Conservation (phyloP, 139 green algal species). For the Mesotaenium endlicherianum region DNA sequence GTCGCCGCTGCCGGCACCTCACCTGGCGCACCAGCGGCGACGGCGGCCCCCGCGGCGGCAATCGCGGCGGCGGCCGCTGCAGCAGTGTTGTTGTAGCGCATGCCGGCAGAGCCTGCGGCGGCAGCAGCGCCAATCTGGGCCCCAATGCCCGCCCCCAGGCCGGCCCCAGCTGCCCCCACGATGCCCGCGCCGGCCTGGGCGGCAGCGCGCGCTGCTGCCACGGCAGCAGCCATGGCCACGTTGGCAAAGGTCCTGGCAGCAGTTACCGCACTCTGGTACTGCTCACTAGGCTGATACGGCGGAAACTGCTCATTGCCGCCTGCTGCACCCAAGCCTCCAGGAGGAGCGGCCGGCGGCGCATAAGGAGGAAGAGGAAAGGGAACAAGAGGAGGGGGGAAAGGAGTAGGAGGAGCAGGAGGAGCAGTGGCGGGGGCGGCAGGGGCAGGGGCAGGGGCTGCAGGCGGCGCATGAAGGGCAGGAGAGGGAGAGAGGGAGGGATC, state of each 20-base stretch:
- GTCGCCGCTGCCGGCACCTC: not conserved
- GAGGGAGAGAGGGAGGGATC: no score
- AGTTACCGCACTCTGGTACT: not conserved
- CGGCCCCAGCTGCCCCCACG: not conserved
- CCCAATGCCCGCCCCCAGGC: slow-evolving; percentile 1
- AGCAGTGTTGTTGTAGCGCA: not conserved
- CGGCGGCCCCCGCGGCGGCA: not conserved
- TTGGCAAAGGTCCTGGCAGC: not conserved
- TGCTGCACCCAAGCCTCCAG: not conserved
- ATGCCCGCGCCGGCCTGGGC: slow-evolving; percentile 1
- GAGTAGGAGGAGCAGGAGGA: not conserved
- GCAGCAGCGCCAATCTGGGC: slow-evolving; percentile 22
- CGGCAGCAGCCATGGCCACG: slow-evolving; percentile 10
- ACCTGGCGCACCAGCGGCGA: not conserved
- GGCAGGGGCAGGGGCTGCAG: not conserved
- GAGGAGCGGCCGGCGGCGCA: not conserved
- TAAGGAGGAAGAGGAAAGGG: not conserved
- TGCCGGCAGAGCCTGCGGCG: not conserved
- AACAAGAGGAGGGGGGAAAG: not conserved
- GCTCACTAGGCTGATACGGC: not conserved
- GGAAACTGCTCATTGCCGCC: not conserved
- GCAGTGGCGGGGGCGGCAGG: not conserved
- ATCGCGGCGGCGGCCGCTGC: not conserved
- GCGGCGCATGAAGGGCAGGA: not conserved
- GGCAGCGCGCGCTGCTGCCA: slow-evolving; percentile 22